Conservation (phyloP, 148 eudicot species). For the Agrostemma githago region DNA sequence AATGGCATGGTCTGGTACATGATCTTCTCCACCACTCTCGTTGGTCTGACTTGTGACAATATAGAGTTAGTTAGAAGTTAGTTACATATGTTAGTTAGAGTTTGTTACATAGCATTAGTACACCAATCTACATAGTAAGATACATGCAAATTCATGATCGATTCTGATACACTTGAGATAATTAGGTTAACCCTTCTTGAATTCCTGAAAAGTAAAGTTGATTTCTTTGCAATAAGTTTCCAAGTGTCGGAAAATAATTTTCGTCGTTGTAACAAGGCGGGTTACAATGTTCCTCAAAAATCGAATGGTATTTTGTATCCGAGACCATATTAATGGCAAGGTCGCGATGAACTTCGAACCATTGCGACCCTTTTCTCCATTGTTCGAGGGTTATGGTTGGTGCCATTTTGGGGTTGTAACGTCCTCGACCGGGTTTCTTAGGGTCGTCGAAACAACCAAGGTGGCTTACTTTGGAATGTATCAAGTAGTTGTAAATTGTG, state of each 20-base stretch:
- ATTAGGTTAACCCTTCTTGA: too few relatives aligned
- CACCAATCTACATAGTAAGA: too few relatives aligned
- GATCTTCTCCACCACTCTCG: too few relatives aligned
- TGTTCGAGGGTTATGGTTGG: conserved; percentile 41
- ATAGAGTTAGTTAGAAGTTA: too few relatives aligned
- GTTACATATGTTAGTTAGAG: too few relatives aligned
- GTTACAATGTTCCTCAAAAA: conserved; percentile 41
- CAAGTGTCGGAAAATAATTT: conserved; percentile 63
- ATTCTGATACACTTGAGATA: too few relatives aligned
- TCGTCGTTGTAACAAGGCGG: conserved; percentile 59
- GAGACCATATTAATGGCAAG: conserved; percentile 37
- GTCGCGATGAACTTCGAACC: conserved; percentile 53
- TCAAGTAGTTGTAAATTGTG: conserved; percentile 44
- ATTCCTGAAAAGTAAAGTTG: too few relatives aligned
- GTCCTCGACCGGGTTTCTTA: conserved; percentile 43
- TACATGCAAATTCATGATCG: too few relatives aligned
- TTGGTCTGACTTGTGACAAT: too few relatives aligned
- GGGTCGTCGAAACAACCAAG: conserved; percentile 47
- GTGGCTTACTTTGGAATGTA: conserved; percentile 40
- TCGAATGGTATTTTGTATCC: conserved; percentile 40
- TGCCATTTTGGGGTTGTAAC: conserved; percentile 53
- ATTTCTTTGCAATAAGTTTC: conserved; percentile 35
- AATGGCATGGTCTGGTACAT: too few relatives aligned
- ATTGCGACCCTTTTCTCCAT: conserved; percentile 79
- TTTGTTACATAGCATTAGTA: too few relatives aligned